Evolutionary conservation across 1,284 basidiomycete species (phyloP), one percentile per base, ranked within the genome.

Genomic region (Ustilago esculenta): DNA sequence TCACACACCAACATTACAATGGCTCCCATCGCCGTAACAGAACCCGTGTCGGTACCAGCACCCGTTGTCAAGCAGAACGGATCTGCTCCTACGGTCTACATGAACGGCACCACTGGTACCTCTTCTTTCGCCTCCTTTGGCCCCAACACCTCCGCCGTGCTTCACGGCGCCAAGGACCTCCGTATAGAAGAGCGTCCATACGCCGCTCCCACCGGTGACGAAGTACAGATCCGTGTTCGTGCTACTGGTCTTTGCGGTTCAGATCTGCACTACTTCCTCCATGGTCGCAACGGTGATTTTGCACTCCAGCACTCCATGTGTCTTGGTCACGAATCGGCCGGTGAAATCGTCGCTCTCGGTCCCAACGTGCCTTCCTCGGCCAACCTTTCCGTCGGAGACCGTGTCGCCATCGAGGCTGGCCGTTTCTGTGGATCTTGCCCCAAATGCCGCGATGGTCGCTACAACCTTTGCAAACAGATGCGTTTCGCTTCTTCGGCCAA

Each of bases 391-490:
- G 87, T 90, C 21, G 94, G 94, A 42, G 91, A 94, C 83, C 88
- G 92, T 44, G 93, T 98, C 46, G 94, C 94, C 15, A 90, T 97
- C 80, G 94, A 98, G 83, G 91, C 92, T 11, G 94, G 94, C 35
- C 87, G 94, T 77, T 89, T 89, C 85, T 97, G 94, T 85, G 87
- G 87, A 58, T 85, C 85, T 40, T 86, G 85, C 75, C 73, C 79
- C 23, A 75, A 77, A 40, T 84, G 83, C 66, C 83, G 83, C 59
- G 85, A 86, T 43, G 92, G 91, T n/a, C 87, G 92, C 34, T 98
- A 97, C 85, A 97, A 98, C 85, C 88, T 98, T 58, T 98, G 94
- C 86, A 88, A 89, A 5, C 71, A 78, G 42, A 76, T 98, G 88
- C 87, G 92, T 63, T 98, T 97, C 84, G 91, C 90, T 76, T 89